Conservation (phyloP, 2,329 filamentous ascomycete genomes). For the Cladophialophora immunda region DNA sequence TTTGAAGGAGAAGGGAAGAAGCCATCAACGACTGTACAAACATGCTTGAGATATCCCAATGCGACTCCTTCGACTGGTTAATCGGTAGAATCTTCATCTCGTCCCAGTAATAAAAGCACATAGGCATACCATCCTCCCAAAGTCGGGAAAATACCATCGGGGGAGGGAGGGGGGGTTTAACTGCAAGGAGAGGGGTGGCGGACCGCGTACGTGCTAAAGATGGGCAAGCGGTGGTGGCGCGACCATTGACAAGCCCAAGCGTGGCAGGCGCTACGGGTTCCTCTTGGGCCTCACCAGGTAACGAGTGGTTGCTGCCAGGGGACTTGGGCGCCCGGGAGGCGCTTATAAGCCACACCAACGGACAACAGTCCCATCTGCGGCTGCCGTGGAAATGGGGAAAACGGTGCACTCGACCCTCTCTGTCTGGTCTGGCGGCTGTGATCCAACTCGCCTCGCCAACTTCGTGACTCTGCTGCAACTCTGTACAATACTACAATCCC, state of each 20-base stretch:
- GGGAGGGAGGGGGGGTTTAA: background rate
- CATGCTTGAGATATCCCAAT: conserved; percentile 5
- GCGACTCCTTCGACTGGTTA: background rate
- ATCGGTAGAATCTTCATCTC: background rate
- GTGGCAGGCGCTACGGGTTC: background rate
- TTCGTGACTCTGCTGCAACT: conserved; percentile 1
- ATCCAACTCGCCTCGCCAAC: no score
- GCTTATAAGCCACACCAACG: conserved; percentile 17
- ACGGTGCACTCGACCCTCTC: background rate
- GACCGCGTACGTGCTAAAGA: background rate
- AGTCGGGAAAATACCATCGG: background rate
- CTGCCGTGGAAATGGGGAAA: conserved; percentile 11
- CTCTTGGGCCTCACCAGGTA: background rate
- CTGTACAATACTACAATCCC: conserved; percentile 5
- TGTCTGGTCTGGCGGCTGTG: background rate
- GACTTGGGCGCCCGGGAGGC: conserved; percentile 2
- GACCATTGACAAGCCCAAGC: conserved; percentile 6
- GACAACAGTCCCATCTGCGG: conserved; percentile 10
- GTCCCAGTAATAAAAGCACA: no score
- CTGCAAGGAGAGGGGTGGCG: background rate
- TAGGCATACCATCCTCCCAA: background rate
- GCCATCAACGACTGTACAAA: background rate
- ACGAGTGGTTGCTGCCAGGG: background rate
- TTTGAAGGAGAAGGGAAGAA: background rate
- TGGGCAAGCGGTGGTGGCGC: conserved; percentile 8